These are phyloP conservation scores for Boletus speciosus DNA, from an alignment of 768 basidiomycete genomes.

Conservation along the genomic window DNA sequence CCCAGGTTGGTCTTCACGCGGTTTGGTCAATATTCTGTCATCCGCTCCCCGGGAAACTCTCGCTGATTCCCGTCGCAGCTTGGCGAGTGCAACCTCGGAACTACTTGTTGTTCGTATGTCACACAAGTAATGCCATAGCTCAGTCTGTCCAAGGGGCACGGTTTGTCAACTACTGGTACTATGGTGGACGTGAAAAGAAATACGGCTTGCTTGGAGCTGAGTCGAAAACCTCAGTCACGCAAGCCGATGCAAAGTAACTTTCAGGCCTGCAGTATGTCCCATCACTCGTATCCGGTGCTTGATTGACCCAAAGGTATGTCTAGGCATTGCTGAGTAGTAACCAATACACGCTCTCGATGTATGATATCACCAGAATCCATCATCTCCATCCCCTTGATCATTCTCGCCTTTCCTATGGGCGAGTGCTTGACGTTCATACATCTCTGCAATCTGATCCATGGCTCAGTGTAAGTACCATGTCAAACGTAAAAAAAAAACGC, in stretches of 20 bases:
- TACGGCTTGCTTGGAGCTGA: slow-evolving; percentile 37
- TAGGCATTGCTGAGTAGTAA: slow-evolving; percentile 16
- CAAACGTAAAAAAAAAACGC: slow-evolving; percentile 13
- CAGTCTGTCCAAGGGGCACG: slow-evolving; percentile 81
- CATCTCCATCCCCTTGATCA: slow-evolving; percentile 58
- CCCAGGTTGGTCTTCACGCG: slow-evolving; percentile 85
- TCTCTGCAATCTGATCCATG: slow-evolving; percentile 72
- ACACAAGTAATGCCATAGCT: slow-evolving; percentile 85
- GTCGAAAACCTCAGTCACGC: slow-evolving; percentile 41
- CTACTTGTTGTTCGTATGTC: slow-evolving; percentile 93
- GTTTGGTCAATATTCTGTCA: slow-evolving; percentile 53
- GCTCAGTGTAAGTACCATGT: slow-evolving; percentile 1
- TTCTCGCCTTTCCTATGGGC: slow-evolving; percentile 74
- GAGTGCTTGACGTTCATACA: slow-evolving; percentile 87
- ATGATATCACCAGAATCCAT: slow-evolving; percentile 68
- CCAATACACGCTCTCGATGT: slow-evolving; percentile 5
- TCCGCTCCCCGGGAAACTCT: background rate
- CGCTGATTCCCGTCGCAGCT: slow-evolving; percentile 43
- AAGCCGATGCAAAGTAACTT: slow-evolving; percentile 25
- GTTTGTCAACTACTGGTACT: slow-evolving; percentile 88
- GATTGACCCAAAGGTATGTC: background rate
- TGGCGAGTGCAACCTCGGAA: slow-evolving; percentile 96
- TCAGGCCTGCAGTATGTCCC: slow-evolving; percentile 1
- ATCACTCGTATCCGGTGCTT: background rate
- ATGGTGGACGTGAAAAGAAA: slow-evolving; percentile 81